A percentile compares a stretch with the other conserved stretches of the same genome.
Evolutionary conservation across 164 flowering plant species (phyloP).

Genomic region (Magnolia changhungtana): DNA sequence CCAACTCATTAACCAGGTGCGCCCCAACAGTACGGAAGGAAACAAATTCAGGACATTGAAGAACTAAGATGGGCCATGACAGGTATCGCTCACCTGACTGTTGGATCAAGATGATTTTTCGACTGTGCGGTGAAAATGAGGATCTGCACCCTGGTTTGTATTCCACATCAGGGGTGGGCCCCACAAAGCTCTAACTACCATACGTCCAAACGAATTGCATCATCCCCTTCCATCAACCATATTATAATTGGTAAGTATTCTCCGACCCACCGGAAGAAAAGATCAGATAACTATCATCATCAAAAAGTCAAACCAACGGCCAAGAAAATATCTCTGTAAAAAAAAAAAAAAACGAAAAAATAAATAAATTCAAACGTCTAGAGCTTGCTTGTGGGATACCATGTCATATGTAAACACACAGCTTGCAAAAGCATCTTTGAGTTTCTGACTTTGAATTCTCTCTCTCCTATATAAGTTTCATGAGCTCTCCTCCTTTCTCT

Average conservation of each 20-base stretch:
- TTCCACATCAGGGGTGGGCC: no score
- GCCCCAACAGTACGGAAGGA: no score
- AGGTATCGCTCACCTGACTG: no score
- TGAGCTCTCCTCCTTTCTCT: background rate
- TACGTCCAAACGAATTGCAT: background rate
- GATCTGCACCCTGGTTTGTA: no score
- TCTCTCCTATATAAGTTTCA: background rate
- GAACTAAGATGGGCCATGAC: no score
- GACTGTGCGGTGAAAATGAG: no score
- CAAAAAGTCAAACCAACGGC: slow-evolving; percentile 7
- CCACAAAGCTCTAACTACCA: background rate
- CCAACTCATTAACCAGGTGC: no score
- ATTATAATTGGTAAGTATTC: background rate
- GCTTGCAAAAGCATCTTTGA: slow-evolving; percentile 15
- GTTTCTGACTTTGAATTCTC: slow-evolving; percentile 20
- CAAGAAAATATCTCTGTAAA: background rate
- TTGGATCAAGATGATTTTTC: no score
- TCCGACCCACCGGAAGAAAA: background rate
- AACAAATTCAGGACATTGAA: no score
- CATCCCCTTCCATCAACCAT: background rate
- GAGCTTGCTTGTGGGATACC: slow-evolving; percentile 3
- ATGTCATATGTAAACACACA: slow-evolving; percentile 3
- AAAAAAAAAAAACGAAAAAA: background rate
- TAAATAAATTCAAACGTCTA: background rate
- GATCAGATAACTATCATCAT: background rate